Evolutionary conservation across 2,329 filamentous ascomycete species (phyloP), one percentile per base, ranked within the genome.

Genomic region (Scleromitrula shiraiana): DNA sequence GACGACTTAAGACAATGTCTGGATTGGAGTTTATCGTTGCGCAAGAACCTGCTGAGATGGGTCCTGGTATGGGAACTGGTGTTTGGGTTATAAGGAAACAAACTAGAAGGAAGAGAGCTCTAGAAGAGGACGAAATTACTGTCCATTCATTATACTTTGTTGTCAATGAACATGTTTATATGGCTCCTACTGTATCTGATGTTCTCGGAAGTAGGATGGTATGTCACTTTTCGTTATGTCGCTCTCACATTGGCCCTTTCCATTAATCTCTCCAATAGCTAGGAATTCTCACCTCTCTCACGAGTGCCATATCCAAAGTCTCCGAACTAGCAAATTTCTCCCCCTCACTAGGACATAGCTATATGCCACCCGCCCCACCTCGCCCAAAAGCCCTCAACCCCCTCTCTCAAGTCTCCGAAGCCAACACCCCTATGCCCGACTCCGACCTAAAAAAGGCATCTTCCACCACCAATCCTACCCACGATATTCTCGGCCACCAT

Each of bases 71-170:
- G 30, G 74, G 74, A 19, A 83, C 80, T 0, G 80, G 80, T 23
- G 78, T 84, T 7, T 85, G 80, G 80, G 77, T 83, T 23, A 82
- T 85, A 56, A 75, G 79, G 59, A 84, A 84, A 68, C 81, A 85
- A 65, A 79, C 74, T 22, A 69, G 81, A 41, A 71, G 75, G 51
- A 81, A 82, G 66, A 68, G 72, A 12, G 69, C 70, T 5, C 67
- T 71, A 12, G 75, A 78, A 22, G 78, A 82, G 53, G 78, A 82
- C 54, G 78, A 82, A 51, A 70, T 84, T 22, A 75, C 66, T 2
- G 70, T 83, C 0, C 74, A 80, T 32, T 69, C 74, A 4, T 74
- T 74, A 2, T 85, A 83, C 60, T 84, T 82, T 58, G 71, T 85
- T 2, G 73, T 82, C 1, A 80, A 79, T 0, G 77, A 82, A 55